phyloP scores from a whole-genome alignment of 371 early-diverging fungal genomes.

The Lichtheimia hyalospora region DNA sequence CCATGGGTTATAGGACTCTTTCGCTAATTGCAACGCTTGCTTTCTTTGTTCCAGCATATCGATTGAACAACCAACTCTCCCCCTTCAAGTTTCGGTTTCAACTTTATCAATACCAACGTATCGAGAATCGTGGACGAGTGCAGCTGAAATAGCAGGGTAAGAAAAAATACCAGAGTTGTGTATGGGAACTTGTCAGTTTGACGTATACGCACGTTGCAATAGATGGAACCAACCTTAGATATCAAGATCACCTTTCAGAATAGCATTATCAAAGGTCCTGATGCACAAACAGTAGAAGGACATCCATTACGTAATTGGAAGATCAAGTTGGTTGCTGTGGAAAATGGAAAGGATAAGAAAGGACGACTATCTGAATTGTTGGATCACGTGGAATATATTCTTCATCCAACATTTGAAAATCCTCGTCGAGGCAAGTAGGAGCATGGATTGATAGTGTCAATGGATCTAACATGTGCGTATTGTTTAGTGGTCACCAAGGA shows the following conservation, averaged over 20 bases:
- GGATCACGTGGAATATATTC: conserved; percentile 70
- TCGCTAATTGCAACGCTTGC: no score
- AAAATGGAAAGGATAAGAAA: conserved; percentile 47
- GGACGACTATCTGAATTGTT: conserved; percentile 50
- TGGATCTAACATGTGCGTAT: not conserved
- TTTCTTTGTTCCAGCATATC: no score
- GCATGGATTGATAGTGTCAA: not conserved
- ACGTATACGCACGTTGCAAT: not conserved
- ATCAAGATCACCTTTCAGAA: conserved; percentile 42
- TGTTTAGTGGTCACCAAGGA: conserved; percentile 58
- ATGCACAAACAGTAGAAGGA: conserved; percentile 36
- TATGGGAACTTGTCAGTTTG: no score
- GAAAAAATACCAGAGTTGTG: no score
- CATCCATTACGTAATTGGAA: conserved; percentile 63
- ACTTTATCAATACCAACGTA: no score
- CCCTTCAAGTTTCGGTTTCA: no score
- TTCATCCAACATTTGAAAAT: conserved; percentile 72
- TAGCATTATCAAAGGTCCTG: conserved; percentile 28
- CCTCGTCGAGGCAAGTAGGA: conserved; percentile 57
- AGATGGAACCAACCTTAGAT: conserved; percentile 28
- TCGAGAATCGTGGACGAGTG: no score
- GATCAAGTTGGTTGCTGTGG: conserved; percentile 49
- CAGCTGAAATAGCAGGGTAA: no score
- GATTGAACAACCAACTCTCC: no score
- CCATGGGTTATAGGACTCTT: no score